Conservation (phyloP, 257 asterid species). For the Solanum rostratum region DNA sequence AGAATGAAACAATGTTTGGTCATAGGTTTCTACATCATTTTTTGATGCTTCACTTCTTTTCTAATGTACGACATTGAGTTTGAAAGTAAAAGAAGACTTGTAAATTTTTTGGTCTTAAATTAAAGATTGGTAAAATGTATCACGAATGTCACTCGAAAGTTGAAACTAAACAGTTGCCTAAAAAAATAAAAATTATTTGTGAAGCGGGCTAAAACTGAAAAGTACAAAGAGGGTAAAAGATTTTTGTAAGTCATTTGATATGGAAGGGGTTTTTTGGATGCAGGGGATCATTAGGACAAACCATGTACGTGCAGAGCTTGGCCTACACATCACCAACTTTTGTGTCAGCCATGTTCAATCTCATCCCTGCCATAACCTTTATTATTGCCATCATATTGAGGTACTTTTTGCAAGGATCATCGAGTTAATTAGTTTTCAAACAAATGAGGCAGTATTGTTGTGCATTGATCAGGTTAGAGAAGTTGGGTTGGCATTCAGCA, state of each 20-base stretch:
- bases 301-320: slow-evolving; percentile 35
- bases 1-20: background rate
- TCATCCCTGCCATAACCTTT: slow-evolving; percentile 60
- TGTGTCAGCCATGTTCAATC: slow-evolving; percentile 54
- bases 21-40: background rate
- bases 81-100: background rate
- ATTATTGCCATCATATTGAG: slow-evolving; percentile 34
- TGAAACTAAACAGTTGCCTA: background rate
- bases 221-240: background rate
- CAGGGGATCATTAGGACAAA: slow-evolving; percentile 67
- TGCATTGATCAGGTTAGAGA: slow-evolving; percentile 40
- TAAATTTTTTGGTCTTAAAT: too few species aligned
- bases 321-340: slow-evolving; percentile 49
- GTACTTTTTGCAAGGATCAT: slow-evolving; percentile 6
- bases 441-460: background rate
- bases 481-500: slow-evolving; percentile 34
- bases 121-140: background rate
- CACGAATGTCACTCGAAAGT: background rate
- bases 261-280: background rate
- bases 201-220: background rate
- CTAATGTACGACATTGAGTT: background rate
- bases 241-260: background rate
- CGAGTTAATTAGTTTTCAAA: background rate
- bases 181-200: background rate
- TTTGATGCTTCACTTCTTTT: background rate